A percentile compares a stretch with the other conserved stretches of the same genome.
Conservation (phyloP, 2,329 filamentous ascomycete genomes). For the Pestalotiopsis fici region DNA sequence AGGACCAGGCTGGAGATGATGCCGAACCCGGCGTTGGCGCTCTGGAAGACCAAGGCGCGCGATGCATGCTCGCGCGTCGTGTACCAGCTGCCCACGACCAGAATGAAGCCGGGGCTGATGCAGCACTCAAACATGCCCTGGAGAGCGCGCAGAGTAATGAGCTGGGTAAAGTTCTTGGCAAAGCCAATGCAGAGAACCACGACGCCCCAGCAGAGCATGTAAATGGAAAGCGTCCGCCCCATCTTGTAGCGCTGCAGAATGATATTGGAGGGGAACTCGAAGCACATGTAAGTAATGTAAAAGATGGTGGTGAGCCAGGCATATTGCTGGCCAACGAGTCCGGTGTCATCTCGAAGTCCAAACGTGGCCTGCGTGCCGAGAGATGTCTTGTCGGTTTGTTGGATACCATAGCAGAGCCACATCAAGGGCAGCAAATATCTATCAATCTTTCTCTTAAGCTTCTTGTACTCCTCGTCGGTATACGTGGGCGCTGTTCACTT, state of each 20-base stretch:
- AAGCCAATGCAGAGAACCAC: conserved; percentile 38
- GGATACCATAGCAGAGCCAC: conserved; percentile 50
- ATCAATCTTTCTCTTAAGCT: conserved; percentile 41
- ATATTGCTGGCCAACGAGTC: conserved; percentile 32
- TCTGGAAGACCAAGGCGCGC: conserved; percentile 35
- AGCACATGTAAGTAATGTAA: conserved; percentile 32
- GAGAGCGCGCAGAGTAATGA: conserved; percentile 34
- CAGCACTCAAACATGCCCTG: conserved; percentile 39
- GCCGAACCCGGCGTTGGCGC: conserved; percentile 37
- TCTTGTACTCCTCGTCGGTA: conserved; percentile 38
- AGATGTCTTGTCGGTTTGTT: conserved; percentile 48
- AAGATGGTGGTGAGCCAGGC: conserved; percentile 34
- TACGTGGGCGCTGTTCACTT: conserved; percentile 23
- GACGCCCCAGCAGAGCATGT: conserved; percentile 34
- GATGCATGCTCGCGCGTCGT: conserved; percentile 38
- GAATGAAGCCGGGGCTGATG: conserved; percentile 38
- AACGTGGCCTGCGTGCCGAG: conserved; percentile 39
- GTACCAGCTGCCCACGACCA: conserved; percentile 38
- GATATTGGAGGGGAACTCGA: conserved; percentile 33
- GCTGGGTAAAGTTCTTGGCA: conserved; percentile 36
- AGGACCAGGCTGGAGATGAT: conserved; percentile 35
- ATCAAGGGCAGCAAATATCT: conserved; percentile 46
- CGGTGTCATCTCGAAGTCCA: conserved; percentile 33
- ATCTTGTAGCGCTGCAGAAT: conserved; percentile 30
- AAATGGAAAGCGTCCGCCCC: conserved; percentile 29